Conservation (phyloP, 768 basidiomycete species). For the Suillus subaureus region DNA sequence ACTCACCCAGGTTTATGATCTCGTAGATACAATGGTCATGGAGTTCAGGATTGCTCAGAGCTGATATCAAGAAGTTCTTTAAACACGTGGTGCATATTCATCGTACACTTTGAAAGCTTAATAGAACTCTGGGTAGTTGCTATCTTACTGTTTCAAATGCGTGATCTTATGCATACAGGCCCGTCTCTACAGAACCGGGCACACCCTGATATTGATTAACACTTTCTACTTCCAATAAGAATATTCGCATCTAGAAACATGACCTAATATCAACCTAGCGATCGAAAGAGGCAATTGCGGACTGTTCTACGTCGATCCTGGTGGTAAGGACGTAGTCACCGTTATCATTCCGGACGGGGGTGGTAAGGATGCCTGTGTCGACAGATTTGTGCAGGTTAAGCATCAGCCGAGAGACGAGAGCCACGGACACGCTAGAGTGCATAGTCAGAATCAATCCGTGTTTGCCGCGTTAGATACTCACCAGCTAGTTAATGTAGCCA, state of each 20-base stretch:
- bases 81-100: no score
- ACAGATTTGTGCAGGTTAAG: constrained; percentile 53
- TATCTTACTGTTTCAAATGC: neutral
- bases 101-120: no score
- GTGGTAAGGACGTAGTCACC: neutral
- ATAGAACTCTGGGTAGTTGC: neutral
- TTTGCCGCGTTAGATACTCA: neutral
- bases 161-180: no score
- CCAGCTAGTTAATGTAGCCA: constrained; percentile 3
- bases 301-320: neutral
- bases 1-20: constrained; percentile 28
- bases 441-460: neutral
- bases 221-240: neutral
- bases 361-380: constrained; percentile 9
- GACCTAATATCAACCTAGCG: neutral
- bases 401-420: constrained; percentile 58
- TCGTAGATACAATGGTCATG: constrained; percentile 26
- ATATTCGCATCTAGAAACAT: neutral
- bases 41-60: constrained; percentile 23
- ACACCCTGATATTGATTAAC: no score
- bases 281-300: neutral
- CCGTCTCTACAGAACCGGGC: no score
- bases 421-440: constrained; percentile 45
- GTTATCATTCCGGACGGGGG: neutral
- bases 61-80: neutral